phyloP scores from a whole-genome alignment of 139 green algal genomes.

The Chlamydomonas sp. region DNA sequence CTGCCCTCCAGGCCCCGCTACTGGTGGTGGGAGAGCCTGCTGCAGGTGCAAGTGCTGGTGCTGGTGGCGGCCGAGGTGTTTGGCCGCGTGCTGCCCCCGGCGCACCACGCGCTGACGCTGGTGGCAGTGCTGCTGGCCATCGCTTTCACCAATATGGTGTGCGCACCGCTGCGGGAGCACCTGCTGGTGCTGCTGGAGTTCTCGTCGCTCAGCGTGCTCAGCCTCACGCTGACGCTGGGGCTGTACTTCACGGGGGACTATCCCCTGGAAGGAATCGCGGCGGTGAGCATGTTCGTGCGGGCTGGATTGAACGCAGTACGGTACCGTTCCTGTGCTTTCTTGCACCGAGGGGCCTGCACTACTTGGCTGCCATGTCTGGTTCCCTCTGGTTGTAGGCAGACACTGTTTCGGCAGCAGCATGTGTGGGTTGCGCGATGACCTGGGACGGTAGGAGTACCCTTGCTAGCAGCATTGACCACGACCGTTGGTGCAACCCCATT shows the following conservation, averaged over 20 bases:
- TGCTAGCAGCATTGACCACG: too few species aligned
- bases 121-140: background rate
- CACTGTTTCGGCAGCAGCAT: too few species aligned
- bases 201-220: background rate
- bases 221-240: background rate
- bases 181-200: background rate
- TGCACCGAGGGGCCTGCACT: too few species aligned
- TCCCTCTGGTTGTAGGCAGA: too few species aligned
- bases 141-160: background rate
- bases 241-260: background rate
- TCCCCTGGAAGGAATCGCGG: background rate
- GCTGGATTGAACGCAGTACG: too few species aligned
- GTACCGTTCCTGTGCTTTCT: too few species aligned
- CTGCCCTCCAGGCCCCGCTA: too few species aligned
- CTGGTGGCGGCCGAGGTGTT: background rate
- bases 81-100: background rate
- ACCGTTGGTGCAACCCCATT: too few species aligned
- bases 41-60: background rate
- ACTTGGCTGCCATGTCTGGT: too few species aligned
- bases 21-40: background rate
- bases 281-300: too few species aligned
- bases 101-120: background rate
- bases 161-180: background rate
- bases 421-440: too few species aligned
- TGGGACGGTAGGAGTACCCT: too few species aligned